Conservation (phyloP, 192 early-diverging fungal genomes). For the Allomyces javanicus region DNA sequence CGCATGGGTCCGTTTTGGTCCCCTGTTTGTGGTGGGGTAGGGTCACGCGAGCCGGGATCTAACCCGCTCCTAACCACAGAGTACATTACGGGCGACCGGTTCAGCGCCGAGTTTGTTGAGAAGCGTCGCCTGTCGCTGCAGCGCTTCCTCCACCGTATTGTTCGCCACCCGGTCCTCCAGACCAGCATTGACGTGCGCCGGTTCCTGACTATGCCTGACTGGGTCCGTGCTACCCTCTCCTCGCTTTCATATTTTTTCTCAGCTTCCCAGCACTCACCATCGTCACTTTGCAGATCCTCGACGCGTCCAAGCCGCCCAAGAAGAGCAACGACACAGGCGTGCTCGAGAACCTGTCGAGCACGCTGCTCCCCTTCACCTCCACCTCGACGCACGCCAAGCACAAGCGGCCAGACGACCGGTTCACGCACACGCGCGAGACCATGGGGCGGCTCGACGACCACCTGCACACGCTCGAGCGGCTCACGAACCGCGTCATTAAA, state of each 20-base stretch:
- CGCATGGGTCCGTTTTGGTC: slow-evolving; percentile 40
- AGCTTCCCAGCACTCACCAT: not conserved
- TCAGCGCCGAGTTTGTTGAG: slow-evolving; percentile 77
- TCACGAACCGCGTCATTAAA: not conserved
- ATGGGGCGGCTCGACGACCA: not conserved
- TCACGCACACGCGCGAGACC: not conserved
- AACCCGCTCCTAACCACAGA: slow-evolving; percentile 22
- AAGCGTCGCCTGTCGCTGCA: slow-evolving; percentile 55
- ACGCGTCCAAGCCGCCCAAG: not conserved
- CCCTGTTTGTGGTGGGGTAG: not conserved
- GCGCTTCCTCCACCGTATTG: slow-evolving; percentile 62
- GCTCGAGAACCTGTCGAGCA: not conserved
- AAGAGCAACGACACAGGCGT: too few relatives aligned
- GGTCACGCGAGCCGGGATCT: not conserved
- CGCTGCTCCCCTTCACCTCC: not conserved
- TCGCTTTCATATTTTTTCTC: not conserved
- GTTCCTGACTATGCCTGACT: slow-evolving; percentile 73
- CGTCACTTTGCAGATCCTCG: not conserved
- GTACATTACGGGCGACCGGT: slow-evolving; percentile 88
- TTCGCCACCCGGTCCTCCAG: slow-evolving; percentile 62
- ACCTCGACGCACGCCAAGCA: not conserved
- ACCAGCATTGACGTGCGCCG: slow-evolving; percentile 41
- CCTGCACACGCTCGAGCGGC: not conserved
- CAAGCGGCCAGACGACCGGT: not conserved
- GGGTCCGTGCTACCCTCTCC: slow-evolving; percentile 15